Conservation (phyloP, 2,329 filamentous ascomycete genomes). For the Boeremia lycopersici region DNA sequence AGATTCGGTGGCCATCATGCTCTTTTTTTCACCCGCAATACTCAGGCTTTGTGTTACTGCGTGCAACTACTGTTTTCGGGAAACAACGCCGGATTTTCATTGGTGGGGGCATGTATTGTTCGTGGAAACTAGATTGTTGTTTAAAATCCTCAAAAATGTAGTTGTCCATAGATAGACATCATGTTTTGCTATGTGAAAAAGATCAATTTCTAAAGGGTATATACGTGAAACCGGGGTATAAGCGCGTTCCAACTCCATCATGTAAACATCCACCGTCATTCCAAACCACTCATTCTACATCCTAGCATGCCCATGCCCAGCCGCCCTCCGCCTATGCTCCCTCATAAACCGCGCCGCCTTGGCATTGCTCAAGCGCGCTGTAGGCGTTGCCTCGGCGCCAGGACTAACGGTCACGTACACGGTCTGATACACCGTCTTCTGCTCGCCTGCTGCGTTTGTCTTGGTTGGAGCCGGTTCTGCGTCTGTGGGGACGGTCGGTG, state of each 20-base stretch:
- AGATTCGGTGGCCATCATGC: no score
- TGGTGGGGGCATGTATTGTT: no score
- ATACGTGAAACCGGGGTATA: conserved; percentile 22
- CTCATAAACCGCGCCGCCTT: conserved; percentile 23
- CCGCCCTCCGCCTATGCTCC: conserved; percentile 24
- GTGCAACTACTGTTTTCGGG: no score
- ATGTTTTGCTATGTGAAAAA: neutral
- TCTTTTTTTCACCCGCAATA: no score
- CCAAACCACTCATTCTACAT: neutral
- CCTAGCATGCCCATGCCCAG: conserved; percentile 20
- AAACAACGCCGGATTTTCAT: no score
- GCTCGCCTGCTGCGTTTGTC: conserved; percentile 3
- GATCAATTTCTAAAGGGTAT: conserved; percentile 10
- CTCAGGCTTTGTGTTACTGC: no score
- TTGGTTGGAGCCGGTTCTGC: conserved; percentile 8
- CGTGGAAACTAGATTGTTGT: no score
- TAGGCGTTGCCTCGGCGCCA: conserved; percentile 16
- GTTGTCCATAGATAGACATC: no score
- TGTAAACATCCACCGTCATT: conserved; percentile 1
- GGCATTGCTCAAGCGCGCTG: conserved; percentile 12
- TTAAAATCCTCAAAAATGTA: no score
- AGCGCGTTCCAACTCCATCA: conserved; percentile 6
- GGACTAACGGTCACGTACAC: conserved; percentile 23
- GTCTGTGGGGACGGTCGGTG: conserved; percentile 1
- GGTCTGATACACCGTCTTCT: conserved; percentile 24